Conservation (phyloP, 768 basidiomycete genomes). For the Amanita pseudoporphyria region DNA sequence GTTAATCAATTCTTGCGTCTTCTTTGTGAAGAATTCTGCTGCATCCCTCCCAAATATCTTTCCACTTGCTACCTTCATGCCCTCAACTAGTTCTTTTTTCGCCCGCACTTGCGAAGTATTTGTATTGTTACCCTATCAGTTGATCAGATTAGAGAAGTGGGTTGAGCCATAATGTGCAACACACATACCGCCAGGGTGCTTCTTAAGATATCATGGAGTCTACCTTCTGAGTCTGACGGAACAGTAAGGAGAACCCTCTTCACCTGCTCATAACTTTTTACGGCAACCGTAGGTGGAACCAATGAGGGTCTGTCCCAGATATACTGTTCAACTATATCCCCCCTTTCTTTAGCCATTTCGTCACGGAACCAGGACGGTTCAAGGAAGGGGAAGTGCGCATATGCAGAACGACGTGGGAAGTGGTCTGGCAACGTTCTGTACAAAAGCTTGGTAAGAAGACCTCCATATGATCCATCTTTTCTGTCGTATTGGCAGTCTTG, state of each 20-base stretch:
- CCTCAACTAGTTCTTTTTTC: conserved; percentile 1
- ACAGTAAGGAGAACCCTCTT: conserved; percentile 25
- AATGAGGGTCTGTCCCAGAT: conserved; percentile 43
- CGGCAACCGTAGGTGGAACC: conserved; percentile 14
- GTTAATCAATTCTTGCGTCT: conserved; percentile 23
- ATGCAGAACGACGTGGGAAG: conserved; percentile 54
- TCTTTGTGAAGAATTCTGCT: conserved; percentile 23
- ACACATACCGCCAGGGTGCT: conserved; percentile 9
- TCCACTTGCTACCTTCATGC: conserved; percentile 8
- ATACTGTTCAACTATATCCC: conserved; percentile 35
- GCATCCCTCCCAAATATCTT: conserved; percentile 10
- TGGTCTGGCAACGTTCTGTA: conserved; percentile 62
- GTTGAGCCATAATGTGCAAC: not conserved
- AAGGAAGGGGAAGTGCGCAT: conserved; percentile 78
- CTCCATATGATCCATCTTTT: conserved; percentile 65
- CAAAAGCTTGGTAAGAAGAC: conserved; percentile 63
- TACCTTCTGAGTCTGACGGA: conserved; percentile 22
- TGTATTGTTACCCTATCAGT: not conserved
- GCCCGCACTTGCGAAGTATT: not conserved
- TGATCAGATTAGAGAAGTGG: not conserved
- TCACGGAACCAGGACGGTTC: conserved; percentile 42
- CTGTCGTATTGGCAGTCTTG: conserved; percentile 56
- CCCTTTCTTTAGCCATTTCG: conserved; percentile 23
- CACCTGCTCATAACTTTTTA: conserved; percentile 25
- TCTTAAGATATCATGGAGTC: conserved; percentile 20